Base-by-base conservation (phyloP, 1,284 basidiomycete species). In the Microstroma glucosiphilum region DNA sequence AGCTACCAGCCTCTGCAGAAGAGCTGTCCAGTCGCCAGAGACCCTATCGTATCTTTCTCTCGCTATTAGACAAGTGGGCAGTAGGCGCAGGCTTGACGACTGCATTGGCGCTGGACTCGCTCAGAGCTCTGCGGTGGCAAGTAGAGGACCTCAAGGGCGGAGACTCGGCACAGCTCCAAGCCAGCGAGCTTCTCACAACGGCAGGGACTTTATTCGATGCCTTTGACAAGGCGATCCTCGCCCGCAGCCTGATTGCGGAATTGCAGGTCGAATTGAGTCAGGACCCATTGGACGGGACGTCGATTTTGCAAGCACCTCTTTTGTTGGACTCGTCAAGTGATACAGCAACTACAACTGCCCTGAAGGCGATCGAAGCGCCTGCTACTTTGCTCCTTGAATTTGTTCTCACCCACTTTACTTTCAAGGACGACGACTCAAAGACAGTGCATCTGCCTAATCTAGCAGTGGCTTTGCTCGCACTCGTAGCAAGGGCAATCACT, bases 21-120 rank as follows among this genome's bases (percentile, higher is more conserved):
- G 51, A 19, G 7, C 86, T 88, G 64, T 83, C 87, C 0, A 88
- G 89, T 65, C 86, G 88, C 0, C 85, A 81, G 63, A 68, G 89
- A 17, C 91, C 96, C 0, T 97, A 92, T 84, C 93, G 93, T 80
- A 89, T 97, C 55, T 94, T 96, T 78, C 87, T 97, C 30, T 93
- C 92, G 0, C 80, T 98, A 17, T 82, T 97, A 66, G 96, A 99
- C 80, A 96, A 96, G 79, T 96, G 91, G 89, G 92, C 96, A 80
- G 88, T 98, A 58, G 94, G 94, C 0, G 86, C 86, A 19, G 84
- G 86, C 0, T 80, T 98, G 26, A 93, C 92, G 0, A 86, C 90
- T 54, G 83, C 82, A 1, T 81, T 96, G 41, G 86, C 90, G 3
- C 86, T 91, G 61, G 90, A 96, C 68, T 84, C 89, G 0, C 87